phyloP scores from a whole-genome alignment of 2,329 filamentous ascomycete genomes.

The Fusarium coffeatum region DNA sequence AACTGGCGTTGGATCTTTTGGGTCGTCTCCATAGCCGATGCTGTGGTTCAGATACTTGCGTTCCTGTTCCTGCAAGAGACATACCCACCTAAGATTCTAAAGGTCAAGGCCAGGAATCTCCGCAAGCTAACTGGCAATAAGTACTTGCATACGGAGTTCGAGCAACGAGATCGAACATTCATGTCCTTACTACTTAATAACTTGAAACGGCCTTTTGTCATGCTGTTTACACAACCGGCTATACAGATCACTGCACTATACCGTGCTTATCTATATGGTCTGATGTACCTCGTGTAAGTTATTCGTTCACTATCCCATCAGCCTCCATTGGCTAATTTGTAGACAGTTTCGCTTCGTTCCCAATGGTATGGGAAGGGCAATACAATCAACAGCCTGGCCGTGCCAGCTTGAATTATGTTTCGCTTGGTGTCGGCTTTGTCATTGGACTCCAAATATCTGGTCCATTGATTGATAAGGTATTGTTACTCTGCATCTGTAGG shows the following conservation, averaged over 20 bases:
- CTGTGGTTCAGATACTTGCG: conserved; percentile 49
- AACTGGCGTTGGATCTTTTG: conserved; percentile 61
- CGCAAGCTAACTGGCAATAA: conserved; percentile 48
- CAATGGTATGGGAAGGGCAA: conserved; percentile 58
- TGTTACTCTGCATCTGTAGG: rapidly evolving
- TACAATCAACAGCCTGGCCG: conserved; percentile 61
- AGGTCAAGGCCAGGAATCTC: conserved; percentile 45
- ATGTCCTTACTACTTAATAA: conserved; percentile 45
- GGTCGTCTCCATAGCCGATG: conserved; percentile 54
- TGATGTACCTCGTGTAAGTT: conserved; percentile 62
- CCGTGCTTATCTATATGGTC: conserved; percentile 63
- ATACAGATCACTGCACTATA: conserved; percentile 62
- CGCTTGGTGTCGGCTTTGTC: conserved; percentile 63
- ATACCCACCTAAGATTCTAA: conserved; percentile 51
- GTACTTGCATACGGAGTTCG: conserved; percentile 46
- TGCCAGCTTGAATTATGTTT: conserved; percentile 64
- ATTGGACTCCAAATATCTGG: conserved; percentile 67
- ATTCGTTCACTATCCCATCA: rapidly evolving
- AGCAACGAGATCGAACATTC: conserved; percentile 45
- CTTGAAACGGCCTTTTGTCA: conserved; percentile 59
- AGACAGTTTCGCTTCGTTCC: conserved; percentile 61
- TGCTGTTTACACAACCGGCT: conserved; percentile 63
- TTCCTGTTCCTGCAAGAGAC: conserved; percentile 56
- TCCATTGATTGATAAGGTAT: conserved; percentile 51
- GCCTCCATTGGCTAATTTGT: neutral